Percentiles rank a stretch among this genome's conserved stretches.
phyloP scores from a whole-genome alignment of 495 filamentous ascomycete genomes.

The Neurospora tetrasperma region DNA sequence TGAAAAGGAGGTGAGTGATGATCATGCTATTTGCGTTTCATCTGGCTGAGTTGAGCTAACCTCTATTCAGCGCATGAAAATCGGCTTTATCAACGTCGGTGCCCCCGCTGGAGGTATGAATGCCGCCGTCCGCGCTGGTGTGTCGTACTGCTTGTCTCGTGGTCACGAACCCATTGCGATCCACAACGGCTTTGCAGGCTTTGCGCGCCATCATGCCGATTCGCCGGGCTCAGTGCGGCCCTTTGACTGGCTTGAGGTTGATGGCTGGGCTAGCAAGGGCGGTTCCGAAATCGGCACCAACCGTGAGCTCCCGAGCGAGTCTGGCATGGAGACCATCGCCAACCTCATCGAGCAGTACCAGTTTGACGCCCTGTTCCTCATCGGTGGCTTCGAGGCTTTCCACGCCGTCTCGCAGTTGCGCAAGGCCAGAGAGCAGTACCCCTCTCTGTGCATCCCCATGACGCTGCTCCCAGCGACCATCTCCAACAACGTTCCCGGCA shows the following conservation, averaged over 20 bases:
- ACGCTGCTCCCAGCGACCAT: slow-evolving; percentile 90
- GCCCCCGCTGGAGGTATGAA: slow-evolving; percentile 99
- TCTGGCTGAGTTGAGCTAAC: slow-evolving; percentile 11
- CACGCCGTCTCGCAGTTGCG: slow-evolving; percentile 81
- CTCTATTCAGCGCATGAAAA: slow-evolving; percentile 61
- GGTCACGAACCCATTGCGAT: slow-evolving; percentile 88
- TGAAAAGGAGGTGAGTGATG: slow-evolving; percentile 53
- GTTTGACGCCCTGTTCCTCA: slow-evolving; percentile 83
- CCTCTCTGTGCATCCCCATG: slow-evolving; percentile 88
- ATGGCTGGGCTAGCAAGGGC: slow-evolving; percentile 90
- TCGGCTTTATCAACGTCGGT: slow-evolving; percentile 94
- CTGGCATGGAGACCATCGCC: slow-evolving; percentile 74
- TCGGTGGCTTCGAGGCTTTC: slow-evolving; percentile 97
- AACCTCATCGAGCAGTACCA: slow-evolving; percentile 74
- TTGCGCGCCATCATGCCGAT: slow-evolving; percentile 82
- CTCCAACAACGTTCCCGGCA: slow-evolving; percentile 96
- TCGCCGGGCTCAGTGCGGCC: slow-evolving; percentile 74
- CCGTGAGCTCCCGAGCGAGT: slow-evolving; percentile 76
- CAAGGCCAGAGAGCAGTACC: slow-evolving; percentile 63
- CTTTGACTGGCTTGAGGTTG: slow-evolving; percentile 86
- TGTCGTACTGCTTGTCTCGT: slow-evolving; percentile 90
- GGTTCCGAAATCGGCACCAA: slow-evolving; percentile 98
- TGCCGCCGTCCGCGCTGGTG: slow-evolving; percentile 85
- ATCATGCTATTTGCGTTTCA: neutral
- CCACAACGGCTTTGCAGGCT: slow-evolving; percentile 94